phyloP scores from a whole-genome alignment of 345 rosid genomes.

The Hypericum perforatum region DNA sequence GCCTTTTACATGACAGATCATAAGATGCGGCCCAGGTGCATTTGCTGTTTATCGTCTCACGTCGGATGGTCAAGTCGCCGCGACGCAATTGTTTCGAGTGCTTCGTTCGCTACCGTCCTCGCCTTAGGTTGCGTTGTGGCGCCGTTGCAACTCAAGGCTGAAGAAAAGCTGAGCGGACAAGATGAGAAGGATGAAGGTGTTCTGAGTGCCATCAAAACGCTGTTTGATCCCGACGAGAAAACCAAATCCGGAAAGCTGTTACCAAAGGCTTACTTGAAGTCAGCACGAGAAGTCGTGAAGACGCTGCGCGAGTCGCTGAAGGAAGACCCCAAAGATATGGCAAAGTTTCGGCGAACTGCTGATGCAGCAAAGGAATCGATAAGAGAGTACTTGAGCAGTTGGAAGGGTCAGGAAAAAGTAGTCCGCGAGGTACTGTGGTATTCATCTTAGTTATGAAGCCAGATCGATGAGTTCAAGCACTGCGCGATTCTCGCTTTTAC shows the following conservation, averaged over 20 bases:
- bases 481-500: neutral
- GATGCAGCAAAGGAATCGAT: conserved; percentile 91
- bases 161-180: conserved; percentile 19
- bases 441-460: too few species aligned
- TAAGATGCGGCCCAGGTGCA: conserved; percentile 20
- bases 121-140: conserved; percentile 15
- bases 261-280: conserved; percentile 83
- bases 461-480: neutral
- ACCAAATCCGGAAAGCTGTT: conserved; percentile 66
- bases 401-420: conserved; percentile 63
- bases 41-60: conserved; percentile 10
- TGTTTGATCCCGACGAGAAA: conserved; percentile 70
- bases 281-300: conserved; percentile 78
- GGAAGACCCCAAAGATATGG: conserved; percentile 62
- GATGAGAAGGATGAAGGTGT: conserved; percentile 48
- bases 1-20: conserved; percentile 15
- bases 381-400: conserved; percentile 61
- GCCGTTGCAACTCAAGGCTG: conserved; percentile 30
- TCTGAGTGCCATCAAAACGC: conserved; percentile 48
- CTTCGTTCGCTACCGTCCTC: conserved; percentile 26
- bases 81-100: conserved; percentile 15
- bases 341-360: conserved; percentile 68
- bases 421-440: conserved; percentile 34
- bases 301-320: conserved; percentile 65
- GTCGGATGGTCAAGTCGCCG: conserved; percentile 29